Conservation (phyloP, 1,284 basidiomycete genomes). For the Kwoniella shivajii region DNA sequence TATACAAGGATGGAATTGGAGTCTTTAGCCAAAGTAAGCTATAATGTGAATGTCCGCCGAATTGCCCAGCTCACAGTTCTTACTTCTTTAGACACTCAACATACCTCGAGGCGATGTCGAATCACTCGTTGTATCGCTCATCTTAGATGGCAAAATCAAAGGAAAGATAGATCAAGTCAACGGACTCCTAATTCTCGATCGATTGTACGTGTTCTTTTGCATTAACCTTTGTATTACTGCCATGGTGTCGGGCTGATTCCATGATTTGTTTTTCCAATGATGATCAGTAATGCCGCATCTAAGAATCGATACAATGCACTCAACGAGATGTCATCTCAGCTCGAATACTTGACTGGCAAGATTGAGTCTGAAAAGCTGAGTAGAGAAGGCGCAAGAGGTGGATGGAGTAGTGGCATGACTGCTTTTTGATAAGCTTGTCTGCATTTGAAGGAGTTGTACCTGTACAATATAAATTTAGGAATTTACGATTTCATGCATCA, state of each 20-base stretch:
- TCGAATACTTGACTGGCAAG: conserved; percentile 48
- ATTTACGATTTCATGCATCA: background rate
- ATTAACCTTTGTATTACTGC: background rate
- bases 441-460: background rate
- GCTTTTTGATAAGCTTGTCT: conserved; percentile 14
- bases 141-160: conserved; percentile 91
- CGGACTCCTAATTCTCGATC: conserved; percentile 85
- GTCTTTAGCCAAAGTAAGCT: conserved; percentile 79
- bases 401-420: conserved; percentile 15
- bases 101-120: conserved; percentile 86
- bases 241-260: background rate
- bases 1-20: conserved; percentile 90
- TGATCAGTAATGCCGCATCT: conserved; percentile 72
- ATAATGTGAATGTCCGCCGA: background rate
- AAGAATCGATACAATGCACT: conserved; percentile 81
- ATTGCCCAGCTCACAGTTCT: too few relatives aligned
- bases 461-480: background rate
- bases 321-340: conserved; percentile 74
- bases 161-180: conserved; percentile 95
- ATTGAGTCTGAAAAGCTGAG: conserved; percentile 41
- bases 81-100: conserved; percentile 75
- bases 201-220: conserved; percentile 66
- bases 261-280: background rate
- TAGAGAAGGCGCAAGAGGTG: conserved; percentile 14
- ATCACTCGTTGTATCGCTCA: conserved; percentile 87